phyloP scores from a whole-genome alignment of 1,284 basidiomycete species.

The Tausonia pullulans region DNA sequence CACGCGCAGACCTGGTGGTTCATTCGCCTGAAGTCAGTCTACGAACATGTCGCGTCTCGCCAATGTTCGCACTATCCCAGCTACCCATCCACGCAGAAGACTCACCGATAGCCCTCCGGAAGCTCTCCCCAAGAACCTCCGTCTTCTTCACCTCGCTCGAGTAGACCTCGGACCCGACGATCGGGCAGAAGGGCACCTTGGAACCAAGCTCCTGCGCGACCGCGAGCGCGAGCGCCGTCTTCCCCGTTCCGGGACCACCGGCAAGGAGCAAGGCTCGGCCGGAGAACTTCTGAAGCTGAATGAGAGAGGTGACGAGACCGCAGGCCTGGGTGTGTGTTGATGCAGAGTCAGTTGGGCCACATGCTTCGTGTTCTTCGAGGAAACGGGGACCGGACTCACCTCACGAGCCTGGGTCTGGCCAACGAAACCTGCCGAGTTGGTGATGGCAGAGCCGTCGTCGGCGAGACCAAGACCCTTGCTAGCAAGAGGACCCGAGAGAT shows the following conservation, averaged over 20 bases:
- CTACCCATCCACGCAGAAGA: constrained; percentile 15
- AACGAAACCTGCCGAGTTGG: constrained; percentile 74
- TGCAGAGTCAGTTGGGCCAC: not conserved
- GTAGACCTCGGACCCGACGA: constrained; percentile 97
- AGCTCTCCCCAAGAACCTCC: constrained; percentile 91
- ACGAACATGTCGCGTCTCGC: constrained; percentile 5
- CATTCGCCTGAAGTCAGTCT: too few species aligned
- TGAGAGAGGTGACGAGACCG: constrained; percentile 79
- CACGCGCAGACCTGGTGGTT: constrained; percentile 65
- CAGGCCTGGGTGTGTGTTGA: constrained; percentile 50
- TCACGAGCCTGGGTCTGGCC: constrained; percentile 85
- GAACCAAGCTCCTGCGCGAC: constrained; percentile 86
- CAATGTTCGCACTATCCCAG: not conserved
- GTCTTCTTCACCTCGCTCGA: constrained; percentile 98
- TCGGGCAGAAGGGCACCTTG: constrained; percentile 95
- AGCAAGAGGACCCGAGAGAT: not conserved
- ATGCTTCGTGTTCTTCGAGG: not conserved
- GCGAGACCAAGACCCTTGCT: constrained; percentile 83
- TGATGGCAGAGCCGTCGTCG: constrained; percentile 65
- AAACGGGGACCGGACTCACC: constrained; percentile 39
- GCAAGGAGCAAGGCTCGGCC: constrained; percentile 77
- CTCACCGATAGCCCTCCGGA: constrained; percentile 88
- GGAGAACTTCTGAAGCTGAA: constrained; percentile 83
- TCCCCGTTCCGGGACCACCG: constrained; percentile 84
- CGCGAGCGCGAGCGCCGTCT: constrained; percentile 89